These are phyloP conservation scores for Carex scoparia DNA, from an alignment of 176 grass and related monocot species.

Conservation along the genomic window DNA sequence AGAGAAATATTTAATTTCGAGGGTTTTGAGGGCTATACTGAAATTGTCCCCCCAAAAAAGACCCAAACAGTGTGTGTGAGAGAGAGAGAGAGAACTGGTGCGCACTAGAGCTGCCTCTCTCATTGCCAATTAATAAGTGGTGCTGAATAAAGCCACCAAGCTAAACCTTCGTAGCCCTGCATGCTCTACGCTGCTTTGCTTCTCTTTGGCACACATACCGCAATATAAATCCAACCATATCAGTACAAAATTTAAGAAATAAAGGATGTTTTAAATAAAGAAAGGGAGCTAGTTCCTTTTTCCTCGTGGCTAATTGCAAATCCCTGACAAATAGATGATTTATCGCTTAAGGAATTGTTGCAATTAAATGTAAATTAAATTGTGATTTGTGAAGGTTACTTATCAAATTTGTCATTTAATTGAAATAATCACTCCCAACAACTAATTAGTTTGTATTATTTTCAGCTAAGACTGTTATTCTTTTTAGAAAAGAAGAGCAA, in stretches of 20 bases:
- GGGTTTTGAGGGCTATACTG: no score
- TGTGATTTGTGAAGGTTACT: no score
- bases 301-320: slow-evolving; percentile 7
- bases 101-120: background rate
- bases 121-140: slow-evolving; percentile 22
- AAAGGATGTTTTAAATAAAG: background rate
- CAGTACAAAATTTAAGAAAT: slow-evolving; percentile 14
- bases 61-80: background rate
- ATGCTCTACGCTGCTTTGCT: slow-evolving; percentile 14
- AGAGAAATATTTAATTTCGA: no score
- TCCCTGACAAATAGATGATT: background rate
- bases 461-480: no score
- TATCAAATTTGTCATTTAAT: background rate
- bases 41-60: background rate
- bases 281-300: background rate
- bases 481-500: no score
- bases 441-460: no score
- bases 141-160: slow-evolving; percentile 19
- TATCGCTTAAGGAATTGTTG: background rate
- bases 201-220: slow-evolving; percentile 26
- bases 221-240: slow-evolving; percentile 22
- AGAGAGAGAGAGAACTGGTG: background rate
- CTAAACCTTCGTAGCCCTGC: slow-evolving; percentile 24
- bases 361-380: background rate
- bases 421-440: no score